A percentile compares a stretch with the other conserved stretches of the same genome.
Conservation (phyloP, 495 filamentous ascomycete genomes). For the Pyrenopolyporus hunteri region DNA sequence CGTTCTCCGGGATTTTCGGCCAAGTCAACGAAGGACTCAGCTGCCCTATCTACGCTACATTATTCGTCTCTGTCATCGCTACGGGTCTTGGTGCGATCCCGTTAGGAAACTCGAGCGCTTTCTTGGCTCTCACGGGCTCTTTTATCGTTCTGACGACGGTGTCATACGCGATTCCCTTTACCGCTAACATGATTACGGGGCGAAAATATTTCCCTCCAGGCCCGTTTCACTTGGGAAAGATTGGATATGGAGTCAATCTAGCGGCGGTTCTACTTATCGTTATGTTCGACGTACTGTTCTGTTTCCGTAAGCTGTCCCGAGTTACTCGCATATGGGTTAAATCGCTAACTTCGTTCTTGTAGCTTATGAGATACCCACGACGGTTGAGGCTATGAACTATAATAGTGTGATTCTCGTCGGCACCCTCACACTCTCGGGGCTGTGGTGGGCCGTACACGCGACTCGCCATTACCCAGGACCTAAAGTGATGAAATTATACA, state of each 20-base stretch:
- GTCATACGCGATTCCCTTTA: conserved; percentile 78
- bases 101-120: conserved; percentile 73
- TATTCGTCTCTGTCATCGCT: conserved; percentile 65
- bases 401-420: conserved; percentile 69
- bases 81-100: conserved; percentile 77
- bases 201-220: conserved; percentile 69
- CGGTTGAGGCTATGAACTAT: conserved; percentile 71
- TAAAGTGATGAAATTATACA: conserved; percentile 57
- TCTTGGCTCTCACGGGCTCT: conserved; percentile 73
- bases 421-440: conserved; percentile 53
- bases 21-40: conserved; percentile 57
- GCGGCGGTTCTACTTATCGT: conserved; percentile 68
- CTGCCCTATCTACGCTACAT: conserved; percentile 71
- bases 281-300: conserved; percentile 74
- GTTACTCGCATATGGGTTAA: not conserved
- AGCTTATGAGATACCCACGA: conserved; percentile 64
- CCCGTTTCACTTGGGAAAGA: conserved; percentile 69
- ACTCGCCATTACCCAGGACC: conserved; percentile 63
- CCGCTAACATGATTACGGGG: conserved; percentile 71
- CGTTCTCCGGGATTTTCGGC: conserved; percentile 55
- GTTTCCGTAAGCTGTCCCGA: conserved; percentile 57
- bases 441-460: conserved; percentile 72
- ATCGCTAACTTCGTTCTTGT: conserved; percentile 11
- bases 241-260: conserved; percentile 66
- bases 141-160: conserved; percentile 76